phyloP scores from a whole-genome alignment of 176 grass and related monocot species.

The Aegilops sharonensis region DNA sequence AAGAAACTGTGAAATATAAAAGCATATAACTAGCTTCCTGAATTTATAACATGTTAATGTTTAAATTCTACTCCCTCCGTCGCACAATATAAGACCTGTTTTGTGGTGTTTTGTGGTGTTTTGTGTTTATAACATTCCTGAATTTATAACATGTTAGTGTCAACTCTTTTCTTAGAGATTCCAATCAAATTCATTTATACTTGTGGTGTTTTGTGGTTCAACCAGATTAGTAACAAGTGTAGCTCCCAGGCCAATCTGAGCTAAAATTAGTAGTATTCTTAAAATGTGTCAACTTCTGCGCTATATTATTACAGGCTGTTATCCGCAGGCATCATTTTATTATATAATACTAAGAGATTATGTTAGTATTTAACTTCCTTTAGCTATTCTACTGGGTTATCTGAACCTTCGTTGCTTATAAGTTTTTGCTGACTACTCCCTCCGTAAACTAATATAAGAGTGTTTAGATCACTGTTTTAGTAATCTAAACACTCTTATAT shows the following conservation, averaged over 20 bases:
- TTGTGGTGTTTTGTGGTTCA: constrained; percentile 8
- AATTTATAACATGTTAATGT: neutral
- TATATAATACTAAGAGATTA: neutral
- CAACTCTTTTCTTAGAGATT: neutral
- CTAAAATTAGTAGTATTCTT: neutral
- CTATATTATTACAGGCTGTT: neutral
- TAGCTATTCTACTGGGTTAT: neutral
- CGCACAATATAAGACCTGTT: no score
- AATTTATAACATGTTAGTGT: neutral
- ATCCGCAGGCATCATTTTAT: constrained; percentile 7
- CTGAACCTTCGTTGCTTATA: neutral
- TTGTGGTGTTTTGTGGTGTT: no score
- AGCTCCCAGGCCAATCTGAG: constrained; percentile 3
- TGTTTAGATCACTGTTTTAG: no score
- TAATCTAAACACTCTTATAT: no score
- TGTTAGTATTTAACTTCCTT: neutral
- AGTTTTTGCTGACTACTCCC: constrained; percentile 8
- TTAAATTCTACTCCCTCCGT: no score
- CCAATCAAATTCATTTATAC: constrained; percentile 2
- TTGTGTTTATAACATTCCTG: no score
- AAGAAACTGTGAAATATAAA: neutral
- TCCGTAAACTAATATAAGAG: no score
- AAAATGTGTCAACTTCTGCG: neutral
- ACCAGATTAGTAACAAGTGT: neutral
- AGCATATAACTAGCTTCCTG: neutral